Conservation (phyloP, 257 asterid species). For the Solanum megistacrolobum region DNA sequence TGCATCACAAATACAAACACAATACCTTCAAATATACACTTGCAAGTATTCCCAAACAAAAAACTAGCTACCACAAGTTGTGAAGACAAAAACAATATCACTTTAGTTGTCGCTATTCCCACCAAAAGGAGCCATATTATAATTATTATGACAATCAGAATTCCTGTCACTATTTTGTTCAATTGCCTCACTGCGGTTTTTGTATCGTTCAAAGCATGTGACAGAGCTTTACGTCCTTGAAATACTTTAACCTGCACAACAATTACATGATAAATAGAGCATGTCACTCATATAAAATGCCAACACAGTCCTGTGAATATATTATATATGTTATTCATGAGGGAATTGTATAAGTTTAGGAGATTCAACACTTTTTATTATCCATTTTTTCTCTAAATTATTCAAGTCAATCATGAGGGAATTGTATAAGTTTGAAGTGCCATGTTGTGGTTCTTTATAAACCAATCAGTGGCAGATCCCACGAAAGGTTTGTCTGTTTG, state of each 20-base stretch:
- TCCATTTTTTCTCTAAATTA: too few species aligned
- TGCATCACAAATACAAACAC: conserved; percentile 79
- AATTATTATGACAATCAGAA: conserved; percentile 36
- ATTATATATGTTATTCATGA: too few species aligned
- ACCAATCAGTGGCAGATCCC: not conserved
- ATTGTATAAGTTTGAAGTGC: not conserved
- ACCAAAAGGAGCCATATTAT: conserved; percentile 70
- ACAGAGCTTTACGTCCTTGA: conserved; percentile 73
- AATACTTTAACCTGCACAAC: conserved; percentile 70
- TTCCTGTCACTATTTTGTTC: conserved; percentile 40
- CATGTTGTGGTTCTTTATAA: not conserved
- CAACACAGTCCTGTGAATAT: not conserved
- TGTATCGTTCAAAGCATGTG: conserved; percentile 77
- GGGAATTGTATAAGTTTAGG: not conserved
- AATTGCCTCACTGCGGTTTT: conserved; percentile 73
- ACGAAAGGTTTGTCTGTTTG: not conserved
- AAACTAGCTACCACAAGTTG: conserved; percentile 71
- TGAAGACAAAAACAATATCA: conserved; percentile 60
- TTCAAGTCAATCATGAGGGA: not conserved
- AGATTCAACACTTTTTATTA: not conserved
- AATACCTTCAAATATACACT: conserved; percentile 67
- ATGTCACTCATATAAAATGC: not conserved
- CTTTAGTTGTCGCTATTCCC: conserved; percentile 70
- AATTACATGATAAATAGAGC: not conserved
- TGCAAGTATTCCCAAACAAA: conserved; percentile 88